phyloP scores from a whole-genome alignment of 2,329 filamentous ascomycete species.

The Thelonectria rubi region DNA sequence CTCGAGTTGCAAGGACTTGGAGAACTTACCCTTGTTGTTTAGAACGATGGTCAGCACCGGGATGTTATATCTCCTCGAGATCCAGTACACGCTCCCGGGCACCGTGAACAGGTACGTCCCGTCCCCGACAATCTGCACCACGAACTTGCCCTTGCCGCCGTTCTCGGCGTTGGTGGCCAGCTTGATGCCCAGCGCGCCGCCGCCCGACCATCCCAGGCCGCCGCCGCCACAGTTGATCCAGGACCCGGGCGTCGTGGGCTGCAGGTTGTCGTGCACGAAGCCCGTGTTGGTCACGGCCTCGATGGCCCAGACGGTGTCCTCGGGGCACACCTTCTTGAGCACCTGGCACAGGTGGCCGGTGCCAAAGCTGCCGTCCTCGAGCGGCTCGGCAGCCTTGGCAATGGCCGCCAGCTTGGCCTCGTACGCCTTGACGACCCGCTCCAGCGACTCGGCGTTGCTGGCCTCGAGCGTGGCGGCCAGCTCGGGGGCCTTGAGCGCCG shows the following conservation, averaged over 20 bases:
- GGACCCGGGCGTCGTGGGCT: conserved; percentile 71
- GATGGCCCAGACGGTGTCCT: conserved; percentile 75
- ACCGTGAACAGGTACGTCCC: conserved; percentile 66
- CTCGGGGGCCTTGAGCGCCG: conserved; percentile 61
- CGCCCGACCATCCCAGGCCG: conserved; percentile 83
- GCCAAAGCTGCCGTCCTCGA: conserved; percentile 61
- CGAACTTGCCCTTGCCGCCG: conserved; percentile 56
- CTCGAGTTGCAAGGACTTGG: background rate
- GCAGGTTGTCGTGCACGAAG: conserved; percentile 76
- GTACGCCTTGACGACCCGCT: conserved; percentile 66
- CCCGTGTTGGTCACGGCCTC: conserved; percentile 79
- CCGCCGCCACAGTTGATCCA: conserved; percentile 87
- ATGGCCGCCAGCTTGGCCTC: conserved; percentile 68
- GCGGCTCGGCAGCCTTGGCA: conserved; percentile 63
- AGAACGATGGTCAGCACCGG: conserved; percentile 64
- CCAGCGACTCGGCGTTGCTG: conserved; percentile 37
- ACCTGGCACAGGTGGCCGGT: conserved; percentile 52
- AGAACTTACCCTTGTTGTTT: conserved; percentile 61
- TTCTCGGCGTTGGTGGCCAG: conserved; percentile 64
- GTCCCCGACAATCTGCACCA: conserved; percentile 66
- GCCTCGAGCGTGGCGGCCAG: conserved; percentile 52
- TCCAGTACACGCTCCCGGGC: conserved; percentile 65
- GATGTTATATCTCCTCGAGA: conserved; percentile 62
- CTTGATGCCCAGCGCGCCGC: conserved; percentile 79
- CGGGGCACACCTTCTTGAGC: conserved; percentile 47